Evolutionary conservation across 345 rosid species (phyloP).

Genomic region (Hibiscus syriacus): DNA sequence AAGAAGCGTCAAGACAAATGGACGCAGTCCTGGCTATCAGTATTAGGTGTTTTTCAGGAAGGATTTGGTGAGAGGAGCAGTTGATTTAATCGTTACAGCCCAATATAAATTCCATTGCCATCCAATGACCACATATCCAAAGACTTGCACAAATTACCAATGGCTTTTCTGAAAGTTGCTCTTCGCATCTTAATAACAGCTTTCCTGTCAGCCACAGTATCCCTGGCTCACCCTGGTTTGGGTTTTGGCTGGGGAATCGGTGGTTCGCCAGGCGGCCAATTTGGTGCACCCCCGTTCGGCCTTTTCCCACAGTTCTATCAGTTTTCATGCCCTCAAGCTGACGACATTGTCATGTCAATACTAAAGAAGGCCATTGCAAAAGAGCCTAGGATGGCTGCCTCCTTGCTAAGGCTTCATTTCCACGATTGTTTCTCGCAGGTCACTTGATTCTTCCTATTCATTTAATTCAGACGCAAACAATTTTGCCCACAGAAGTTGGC

Average conservation of each 20-base stretch:
- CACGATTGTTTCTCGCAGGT: conserved; percentile 98
- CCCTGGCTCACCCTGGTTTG: conserved; percentile 50
- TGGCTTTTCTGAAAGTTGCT: conserved; percentile 31
- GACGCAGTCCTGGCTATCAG: conserved; percentile 27
- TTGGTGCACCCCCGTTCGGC: conserved; percentile 25
- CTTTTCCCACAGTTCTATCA: conserved; percentile 64
- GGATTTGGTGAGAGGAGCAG: conserved; percentile 51
- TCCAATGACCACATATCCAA: neutral
- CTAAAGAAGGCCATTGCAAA: conserved; percentile 46
- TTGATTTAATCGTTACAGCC: conserved; percentile 23
- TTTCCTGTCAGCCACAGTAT: conserved; percentile 30
- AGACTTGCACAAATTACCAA: conserved; percentile 11
- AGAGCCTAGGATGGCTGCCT: conserved; percentile 74
- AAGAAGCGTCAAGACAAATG: conserved; percentile 19
- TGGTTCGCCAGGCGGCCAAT: conserved; percentile 17
- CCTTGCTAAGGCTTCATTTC: conserved; percentile 90
- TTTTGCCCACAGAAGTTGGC: neutral
- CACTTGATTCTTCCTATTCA: neutral
- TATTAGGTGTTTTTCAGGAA: conserved; percentile 15
- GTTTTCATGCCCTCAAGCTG: conserved; percentile 74
- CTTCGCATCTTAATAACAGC: conserved; percentile 23
- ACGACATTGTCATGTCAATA: conserved; percentile 67
- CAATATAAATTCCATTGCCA: conserved; percentile 17
- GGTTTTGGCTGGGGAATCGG: conserved; percentile 54
- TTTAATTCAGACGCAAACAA: neutral